These are phyloP conservation scores for Balakata baccata DNA, from an alignment of 345 rosid genomes.

Conservation along the genomic window DNA sequence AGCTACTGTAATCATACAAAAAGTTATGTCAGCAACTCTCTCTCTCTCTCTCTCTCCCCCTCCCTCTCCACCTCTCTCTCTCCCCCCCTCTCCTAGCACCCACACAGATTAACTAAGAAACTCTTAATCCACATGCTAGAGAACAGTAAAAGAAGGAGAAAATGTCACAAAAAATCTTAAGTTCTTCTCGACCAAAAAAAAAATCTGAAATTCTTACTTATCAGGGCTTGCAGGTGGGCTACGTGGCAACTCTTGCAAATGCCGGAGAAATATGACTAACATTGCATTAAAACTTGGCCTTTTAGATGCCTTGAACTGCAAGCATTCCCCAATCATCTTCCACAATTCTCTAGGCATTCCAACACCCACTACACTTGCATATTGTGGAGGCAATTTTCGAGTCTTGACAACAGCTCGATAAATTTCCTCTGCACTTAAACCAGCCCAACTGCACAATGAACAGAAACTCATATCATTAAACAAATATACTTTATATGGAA, in stretches of 20 bases:
- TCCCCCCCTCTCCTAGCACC: too few species aligned
- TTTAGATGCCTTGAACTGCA: slow-evolving; percentile 85
- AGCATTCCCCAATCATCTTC: slow-evolving; percentile 99
- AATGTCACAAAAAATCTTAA: too few species aligned
- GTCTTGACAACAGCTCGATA: slow-evolving; percentile 83
- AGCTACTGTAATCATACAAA: slow-evolving; percentile 49
- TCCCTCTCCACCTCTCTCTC: too few species aligned
- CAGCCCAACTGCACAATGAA: slow-evolving; percentile 72
- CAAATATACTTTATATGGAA: slow-evolving; percentile 7
- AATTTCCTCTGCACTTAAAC: slow-evolving; percentile 85
- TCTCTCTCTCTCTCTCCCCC: background rate
- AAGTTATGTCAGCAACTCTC: background rate
- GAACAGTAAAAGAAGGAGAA: too few species aligned
- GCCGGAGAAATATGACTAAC: slow-evolving; percentile 84
- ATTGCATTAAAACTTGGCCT: slow-evolving; percentile 88
- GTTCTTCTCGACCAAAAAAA: too few species aligned
- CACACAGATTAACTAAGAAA: background rate
- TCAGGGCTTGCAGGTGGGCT: slow-evolving; percentile 89
- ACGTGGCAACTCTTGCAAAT: slow-evolving; percentile 90
- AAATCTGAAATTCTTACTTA: slow-evolving; percentile 57
- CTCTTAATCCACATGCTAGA: background rate
- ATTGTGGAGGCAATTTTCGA: slow-evolving; percentile 86
- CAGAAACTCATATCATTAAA: slow-evolving; percentile 8
- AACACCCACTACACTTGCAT: slow-evolving; percentile 95
- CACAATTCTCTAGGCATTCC: slow-evolving; percentile 93